Conservation (phyloP, 1,139 yeast genomes). For the Geotrichum carabidarum region DNA sequence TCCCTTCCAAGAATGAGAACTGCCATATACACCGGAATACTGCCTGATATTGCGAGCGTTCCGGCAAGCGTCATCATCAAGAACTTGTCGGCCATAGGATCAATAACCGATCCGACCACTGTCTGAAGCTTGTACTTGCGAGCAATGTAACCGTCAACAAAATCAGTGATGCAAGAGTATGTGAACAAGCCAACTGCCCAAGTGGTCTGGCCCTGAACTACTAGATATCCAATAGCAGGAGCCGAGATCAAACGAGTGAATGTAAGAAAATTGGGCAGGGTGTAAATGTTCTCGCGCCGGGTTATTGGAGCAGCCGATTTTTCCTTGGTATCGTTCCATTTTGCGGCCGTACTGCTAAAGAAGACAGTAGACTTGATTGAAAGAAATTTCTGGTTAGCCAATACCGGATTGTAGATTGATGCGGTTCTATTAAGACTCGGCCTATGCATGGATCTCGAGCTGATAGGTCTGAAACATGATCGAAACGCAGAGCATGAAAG, state of each 20-base stretch:
- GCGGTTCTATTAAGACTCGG: too few relatives aligned
- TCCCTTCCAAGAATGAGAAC: conserved; percentile 80
- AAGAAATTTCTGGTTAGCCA: too few relatives aligned
- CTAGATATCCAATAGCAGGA: conserved; percentile 76
- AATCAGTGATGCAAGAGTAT: conserved; percentile 86
- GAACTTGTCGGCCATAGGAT: conserved; percentile 92
- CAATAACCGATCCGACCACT: conserved; percentile 83
- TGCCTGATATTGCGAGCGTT: conserved; percentile 63
- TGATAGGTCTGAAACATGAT: too few relatives aligned
- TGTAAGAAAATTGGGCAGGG: conserved; percentile 81
- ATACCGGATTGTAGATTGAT: too few relatives aligned
- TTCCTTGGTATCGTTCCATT: neutral
- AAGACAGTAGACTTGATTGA: neutral
- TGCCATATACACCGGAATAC: conserved; percentile 60
- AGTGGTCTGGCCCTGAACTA: conserved; percentile 55
- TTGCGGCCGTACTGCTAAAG: neutral
- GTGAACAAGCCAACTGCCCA: conserved; percentile 69
- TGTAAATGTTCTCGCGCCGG: conserved; percentile 54
- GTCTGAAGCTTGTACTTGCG: conserved; percentile 71
- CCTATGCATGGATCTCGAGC: too few relatives aligned
- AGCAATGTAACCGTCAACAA: conserved; percentile 87
- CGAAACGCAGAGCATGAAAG: too few relatives aligned
- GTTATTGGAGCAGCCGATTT: neutral
- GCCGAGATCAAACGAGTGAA: conserved; percentile 71
- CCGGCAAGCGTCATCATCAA: conserved; percentile 83